Evolutionary conservation across 108 stramenopile species (phyloP).

Genomic region (Aureococcus anophagefferens): DNA sequence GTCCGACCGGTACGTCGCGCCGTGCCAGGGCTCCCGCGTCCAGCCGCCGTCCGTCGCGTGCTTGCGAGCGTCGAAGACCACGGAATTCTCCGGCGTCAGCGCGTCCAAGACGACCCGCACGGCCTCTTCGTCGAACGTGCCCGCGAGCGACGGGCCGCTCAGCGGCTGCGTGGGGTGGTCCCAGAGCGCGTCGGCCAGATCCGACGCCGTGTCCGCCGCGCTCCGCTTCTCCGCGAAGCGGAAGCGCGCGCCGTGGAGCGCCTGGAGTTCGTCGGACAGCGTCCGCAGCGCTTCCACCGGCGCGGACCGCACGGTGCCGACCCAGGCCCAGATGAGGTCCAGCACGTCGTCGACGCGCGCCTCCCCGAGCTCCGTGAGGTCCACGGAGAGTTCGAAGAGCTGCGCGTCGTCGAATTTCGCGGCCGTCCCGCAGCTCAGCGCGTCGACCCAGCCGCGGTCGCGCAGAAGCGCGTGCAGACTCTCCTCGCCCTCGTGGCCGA

Average conservation of each 20-base stretch:
- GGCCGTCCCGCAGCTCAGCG: conserved; percentile 63
- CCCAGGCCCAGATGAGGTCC: conserved; percentile 64
- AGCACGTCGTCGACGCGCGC: conserved; percentile 54
- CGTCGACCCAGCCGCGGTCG: conserved; percentile 56
- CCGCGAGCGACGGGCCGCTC: conserved; percentile 34
- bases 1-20: conserved; percentile 59
- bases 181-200: conserved; percentile 59
- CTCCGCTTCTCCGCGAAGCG: conserved; percentile 68
- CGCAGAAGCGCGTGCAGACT: conserved; percentile 67
- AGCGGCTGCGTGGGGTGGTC: conserved; percentile 53
- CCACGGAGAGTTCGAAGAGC: conserved; percentile 52
- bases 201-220: conserved; percentile 65
- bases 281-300: conserved; percentile 38
- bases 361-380: conserved; percentile 72
- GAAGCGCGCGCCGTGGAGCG: conserved; percentile 53
- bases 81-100: conserved; percentile 56
- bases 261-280: conserved; percentile 55
- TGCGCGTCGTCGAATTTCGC: conserved; percentile 60
- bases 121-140: conserved; percentile 48
- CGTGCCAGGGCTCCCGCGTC: conserved; percentile 75
- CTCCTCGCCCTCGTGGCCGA: conserved; percentile 93
- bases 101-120: conserved; percentile 60
- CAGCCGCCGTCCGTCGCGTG: conserved; percentile 30
- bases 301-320: conserved; percentile 51
- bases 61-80: conserved; percentile 37